Evolutionary conservation across 2,329 filamentous ascomycete species (phyloP), one percentile per base, ranked within the genome.

Genomic region (Monosporascus sp.): DNA sequence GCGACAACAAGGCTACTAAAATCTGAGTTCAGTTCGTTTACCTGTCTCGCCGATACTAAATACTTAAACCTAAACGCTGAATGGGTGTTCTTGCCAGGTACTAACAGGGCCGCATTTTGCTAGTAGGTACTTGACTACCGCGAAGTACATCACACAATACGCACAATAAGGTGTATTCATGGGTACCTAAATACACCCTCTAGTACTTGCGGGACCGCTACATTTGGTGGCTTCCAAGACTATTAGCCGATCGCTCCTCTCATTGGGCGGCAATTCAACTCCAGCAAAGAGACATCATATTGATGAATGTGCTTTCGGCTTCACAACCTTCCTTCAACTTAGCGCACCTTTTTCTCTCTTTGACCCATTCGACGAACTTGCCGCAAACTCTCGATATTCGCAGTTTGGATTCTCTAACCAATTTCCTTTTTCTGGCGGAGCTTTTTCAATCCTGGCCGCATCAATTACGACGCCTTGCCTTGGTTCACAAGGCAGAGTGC

Each of bases 401-500:
- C 44, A 16, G 11, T 7, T 31, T 47, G 44, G 11, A 16, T 26
- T 17, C 3, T 19, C 20, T 8, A 14, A 36, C 41, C 19, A 27
- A 22, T 41, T 37, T 40, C 43, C 16, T 40, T 22, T 51, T 41
- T 44, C 14, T 51, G 52, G 50, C 50, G 2, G 5, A n/a, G 19
- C n/a, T 22, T 9, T 22, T 49, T 22, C 24, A 19, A n/a, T 22
- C 26, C 43, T 46, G 22, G 43, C 26, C 43, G 43, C 43, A 46
- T 24, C n/a, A 26, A 40, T 36, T 45, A 16, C 48, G 47, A 48
- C 47, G 44, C 49, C 50, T 56, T 54, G 48, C 44, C 49, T 59
- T 56, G 41, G 57, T 58, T 52, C 61, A 55, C 49, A 63, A 60
- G 63, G 60, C 62, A 62, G 56, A 59, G 54, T 62, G 34, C 20